Base-by-base conservation (phyloP, 352 stramenopile species). In the Globisporangium barbulae region DNA sequence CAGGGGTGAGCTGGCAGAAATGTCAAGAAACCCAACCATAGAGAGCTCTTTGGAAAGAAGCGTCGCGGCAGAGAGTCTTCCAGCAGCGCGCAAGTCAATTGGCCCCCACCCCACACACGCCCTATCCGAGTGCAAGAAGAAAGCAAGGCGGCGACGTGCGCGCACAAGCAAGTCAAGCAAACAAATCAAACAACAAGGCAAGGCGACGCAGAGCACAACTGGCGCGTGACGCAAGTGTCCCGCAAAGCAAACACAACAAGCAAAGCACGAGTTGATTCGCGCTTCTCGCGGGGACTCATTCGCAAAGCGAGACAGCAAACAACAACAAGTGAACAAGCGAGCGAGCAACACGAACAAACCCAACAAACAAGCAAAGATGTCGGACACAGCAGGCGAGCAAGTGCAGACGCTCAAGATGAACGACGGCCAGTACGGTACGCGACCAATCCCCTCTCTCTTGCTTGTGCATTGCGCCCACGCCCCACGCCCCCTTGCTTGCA, bases 371-470 rank as follows among this genome's bases (percentile, higher is more conserved):
- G 33, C 10, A 30, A 52, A 25, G 30, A 70, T 70, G 64, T 41
- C 64, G 12, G 59, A 68, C 55, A 8, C 15, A 25, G 21, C 59
- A 15, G 49, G 49, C 33, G 52, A 66, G 22, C 48, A 70, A 53
- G 74, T 84, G 48, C 75, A 81, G 67, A 84, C 76, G 49, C 78
- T 87, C 59, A 79, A 83, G 73, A 81, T 76, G 64, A 80, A 76
- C 75, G 68, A 74, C 41, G 69, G 69, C 15, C 64, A 74, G 63
- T 68, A 68, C 56, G 75, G 77, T 87, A 70, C 44, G 69, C 53
- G 17, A 10, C 5, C 13, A 9, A 22, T 53, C 15, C 37, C 53
- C 13, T 35, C 21, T 42, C 19, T 44, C 8, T 28, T 53, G 56
- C 21, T 44, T 48, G 39, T 45, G 42, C 42, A 9, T 48, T 56